Conservation (phyloP, 768 basidiomycete species). For the Tulasnella sp. region DNA sequence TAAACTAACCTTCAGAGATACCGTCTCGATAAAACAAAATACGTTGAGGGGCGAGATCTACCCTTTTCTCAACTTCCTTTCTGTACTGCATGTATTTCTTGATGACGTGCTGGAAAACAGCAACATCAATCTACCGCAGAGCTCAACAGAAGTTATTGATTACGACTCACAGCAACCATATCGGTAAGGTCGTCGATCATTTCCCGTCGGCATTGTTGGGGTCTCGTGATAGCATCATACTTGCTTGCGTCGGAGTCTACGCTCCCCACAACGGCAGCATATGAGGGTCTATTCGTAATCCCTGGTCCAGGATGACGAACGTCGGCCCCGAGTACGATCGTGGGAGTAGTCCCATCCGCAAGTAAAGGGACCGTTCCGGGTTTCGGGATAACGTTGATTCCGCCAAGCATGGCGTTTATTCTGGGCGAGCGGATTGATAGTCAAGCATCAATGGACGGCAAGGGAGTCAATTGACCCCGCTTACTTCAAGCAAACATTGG, state of each 20-base stretch:
- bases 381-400: slow-evolving; percentile 75
- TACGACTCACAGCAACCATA: slow-evolving; percentile 9
- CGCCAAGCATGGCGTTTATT: slow-evolving; percentile 82
- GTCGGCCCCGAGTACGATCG: slow-evolving; percentile 63
- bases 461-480: slow-evolving; percentile 34
- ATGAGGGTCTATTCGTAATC: slow-evolving; percentile 73
- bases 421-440: neutral
- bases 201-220: slow-evolving; percentile 66
- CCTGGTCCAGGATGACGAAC: slow-evolving; percentile 71
- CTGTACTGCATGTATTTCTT: slow-evolving; percentile 29
- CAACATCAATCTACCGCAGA: no score
- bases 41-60: slow-evolving; percentile 5
- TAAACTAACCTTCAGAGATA: slow-evolving; percentile 28
- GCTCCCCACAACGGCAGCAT: slow-evolving; percentile 76
- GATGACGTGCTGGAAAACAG: slow-evolving; percentile 18
- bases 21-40: slow-evolving; percentile 31
- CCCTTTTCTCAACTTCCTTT: slow-evolving; percentile 27
- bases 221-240: slow-evolving; percentile 58
- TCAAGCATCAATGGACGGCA: neutral
- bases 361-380: slow-evolving; percentile 60
- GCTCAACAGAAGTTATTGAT: no score
- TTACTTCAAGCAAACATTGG: slow-evolving; percentile 72
- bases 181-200: slow-evolving; percentile 48
- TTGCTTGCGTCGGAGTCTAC: slow-evolving; percentile 69
- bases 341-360: slow-evolving; percentile 66